phyloP scores from a whole-genome alignment of 1,284 basidiomycete species.

The Porodaedalea pini region DNA sequence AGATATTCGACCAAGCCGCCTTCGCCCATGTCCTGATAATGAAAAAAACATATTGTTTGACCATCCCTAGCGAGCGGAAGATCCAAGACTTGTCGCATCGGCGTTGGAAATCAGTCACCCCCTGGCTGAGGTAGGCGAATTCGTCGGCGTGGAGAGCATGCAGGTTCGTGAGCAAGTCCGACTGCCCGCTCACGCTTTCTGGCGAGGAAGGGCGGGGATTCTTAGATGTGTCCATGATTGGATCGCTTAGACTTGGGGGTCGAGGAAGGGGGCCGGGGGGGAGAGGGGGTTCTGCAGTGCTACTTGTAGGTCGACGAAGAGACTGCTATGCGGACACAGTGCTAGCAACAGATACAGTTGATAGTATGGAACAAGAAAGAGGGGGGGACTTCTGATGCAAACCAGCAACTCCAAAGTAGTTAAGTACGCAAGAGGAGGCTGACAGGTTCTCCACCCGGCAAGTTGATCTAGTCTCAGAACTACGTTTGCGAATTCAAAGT shows the following conservation, averaged over 20 bases:
- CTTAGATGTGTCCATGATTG: background rate
- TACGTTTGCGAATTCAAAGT: too few species aligned
- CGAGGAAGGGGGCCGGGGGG: too few species aligned
- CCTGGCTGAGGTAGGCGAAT: slow-evolving; percentile 22
- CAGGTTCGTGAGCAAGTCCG: slow-evolving; percentile 16
- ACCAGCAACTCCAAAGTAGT: too few species aligned
- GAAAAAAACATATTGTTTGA: slow-evolving; percentile 22
- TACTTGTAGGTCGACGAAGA: too few species aligned
- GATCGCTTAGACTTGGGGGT: background rate
- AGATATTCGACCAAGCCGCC: slow-evolving; percentile 22
- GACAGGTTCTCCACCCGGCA: too few species aligned
- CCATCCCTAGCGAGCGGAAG: slow-evolving; percentile 18
- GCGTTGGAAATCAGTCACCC: slow-evolving; percentile 14
- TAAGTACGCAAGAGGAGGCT: too few species aligned
- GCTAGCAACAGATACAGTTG: too few species aligned
- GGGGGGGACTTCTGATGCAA: too few species aligned
- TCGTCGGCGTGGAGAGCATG: slow-evolving; percentile 27
- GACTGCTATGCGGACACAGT: too few species aligned
- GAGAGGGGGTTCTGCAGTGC: too few species aligned
- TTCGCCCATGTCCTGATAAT: slow-evolving; percentile 23
- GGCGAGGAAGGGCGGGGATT: background rate
- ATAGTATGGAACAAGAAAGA: too few species aligned
- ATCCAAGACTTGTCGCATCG: slow-evolving; percentile 18
- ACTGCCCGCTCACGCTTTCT: background rate
- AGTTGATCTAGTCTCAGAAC: too few species aligned